Percentiles rank a stretch among this genome's conserved stretches.
phyloP scores from a whole-genome alignment of 768 basidiomycete species.

The Tulasnella sp. region DNA sequence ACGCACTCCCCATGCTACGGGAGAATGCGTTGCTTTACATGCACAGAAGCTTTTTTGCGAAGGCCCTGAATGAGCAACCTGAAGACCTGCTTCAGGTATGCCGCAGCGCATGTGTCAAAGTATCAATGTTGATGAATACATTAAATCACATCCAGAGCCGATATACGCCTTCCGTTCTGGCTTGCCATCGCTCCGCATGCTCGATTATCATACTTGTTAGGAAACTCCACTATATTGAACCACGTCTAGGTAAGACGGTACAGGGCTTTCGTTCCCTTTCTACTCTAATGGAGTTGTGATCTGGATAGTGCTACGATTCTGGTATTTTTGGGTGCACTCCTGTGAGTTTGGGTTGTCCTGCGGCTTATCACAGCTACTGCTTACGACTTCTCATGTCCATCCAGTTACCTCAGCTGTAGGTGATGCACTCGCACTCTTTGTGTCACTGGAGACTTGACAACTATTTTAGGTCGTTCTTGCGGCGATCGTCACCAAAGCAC shows the following conservation, averaged over 20 bases:
- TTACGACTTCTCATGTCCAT: no score
- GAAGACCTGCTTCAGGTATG: constrained; percentile 47
- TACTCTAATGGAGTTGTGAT: constrained; percentile 40
- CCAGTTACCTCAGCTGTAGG: constrained; percentile 11
- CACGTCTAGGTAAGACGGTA: background rate
- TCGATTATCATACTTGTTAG: constrained; percentile 51
- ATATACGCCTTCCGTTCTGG: constrained; percentile 55
- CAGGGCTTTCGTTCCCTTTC: constrained; percentile 33
- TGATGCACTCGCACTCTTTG: background rate
- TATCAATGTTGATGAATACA: background rate
- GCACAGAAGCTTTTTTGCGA: constrained; percentile 51
- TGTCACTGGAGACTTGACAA: background rate
- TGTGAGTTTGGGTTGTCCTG: no score
- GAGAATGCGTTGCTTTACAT: constrained; percentile 15
- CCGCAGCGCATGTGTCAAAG: background rate
- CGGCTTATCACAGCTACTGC: no score
- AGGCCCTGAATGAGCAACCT: constrained; percentile 54
- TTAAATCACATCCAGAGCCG: constrained; percentile 29
- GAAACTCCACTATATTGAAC: constrained; percentile 22
- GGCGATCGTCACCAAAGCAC: constrained; percentile 66
- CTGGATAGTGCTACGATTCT: constrained; percentile 51
- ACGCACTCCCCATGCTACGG: constrained; percentile 22
- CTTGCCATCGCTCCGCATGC: constrained; percentile 22
- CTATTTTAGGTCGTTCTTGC: constrained; percentile 54
- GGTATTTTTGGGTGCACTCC: constrained; percentile 29